Evolutionary conservation across 768 basidiomycete genomes (phyloP).

Genomic region (Dioszegia aurantiaca): DNA sequence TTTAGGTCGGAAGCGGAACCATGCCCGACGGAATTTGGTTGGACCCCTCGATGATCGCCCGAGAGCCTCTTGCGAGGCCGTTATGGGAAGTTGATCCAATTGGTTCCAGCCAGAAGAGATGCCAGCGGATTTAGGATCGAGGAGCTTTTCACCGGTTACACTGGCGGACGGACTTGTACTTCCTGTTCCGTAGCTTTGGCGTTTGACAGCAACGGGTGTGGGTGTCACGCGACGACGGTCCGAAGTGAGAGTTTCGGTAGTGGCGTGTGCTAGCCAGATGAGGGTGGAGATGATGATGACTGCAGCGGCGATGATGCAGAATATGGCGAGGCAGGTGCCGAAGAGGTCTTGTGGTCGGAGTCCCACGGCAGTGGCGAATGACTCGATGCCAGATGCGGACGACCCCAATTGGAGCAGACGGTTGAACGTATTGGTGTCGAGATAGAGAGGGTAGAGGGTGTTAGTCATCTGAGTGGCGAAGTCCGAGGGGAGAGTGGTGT

Average conservation of each 20-base stretch:
- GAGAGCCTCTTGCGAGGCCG: background rate
- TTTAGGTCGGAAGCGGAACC: constrained; percentile 49
- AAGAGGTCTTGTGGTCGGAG: constrained; percentile 78
- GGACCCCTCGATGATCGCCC: background rate
- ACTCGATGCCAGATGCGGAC: constrained; percentile 65
- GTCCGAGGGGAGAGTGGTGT: constrained; percentile 64
- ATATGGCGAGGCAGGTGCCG: constrained; percentile 73
- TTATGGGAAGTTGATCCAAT: constrained; percentile 3
- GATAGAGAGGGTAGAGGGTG: constrained; percentile 69
- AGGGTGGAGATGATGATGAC: constrained; percentile 68
- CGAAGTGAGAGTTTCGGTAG: constrained; percentile 25
- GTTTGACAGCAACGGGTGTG: constrained; percentile 3
- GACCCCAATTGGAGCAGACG: constrained; percentile 66
- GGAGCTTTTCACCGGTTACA: constrained; percentile 28
- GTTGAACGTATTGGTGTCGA: constrained; percentile 68
- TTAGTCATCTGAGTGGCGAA: constrained; percentile 74
- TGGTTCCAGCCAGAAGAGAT: background rate
- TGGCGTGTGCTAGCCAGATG: constrained; percentile 69
- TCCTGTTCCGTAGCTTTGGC: constrained; percentile 13
- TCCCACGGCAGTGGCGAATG: constrained; percentile 81
- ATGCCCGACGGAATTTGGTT: constrained; percentile 33
- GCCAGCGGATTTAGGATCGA: constrained; percentile 7
- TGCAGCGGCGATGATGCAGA: constrained; percentile 72
- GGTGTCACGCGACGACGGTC: background rate
- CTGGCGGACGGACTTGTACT: constrained; percentile 24